Evolutionary conservation across 371 early-diverging fungal genomes (phyloP).

Genomic region (Mucor indicus): DNA sequence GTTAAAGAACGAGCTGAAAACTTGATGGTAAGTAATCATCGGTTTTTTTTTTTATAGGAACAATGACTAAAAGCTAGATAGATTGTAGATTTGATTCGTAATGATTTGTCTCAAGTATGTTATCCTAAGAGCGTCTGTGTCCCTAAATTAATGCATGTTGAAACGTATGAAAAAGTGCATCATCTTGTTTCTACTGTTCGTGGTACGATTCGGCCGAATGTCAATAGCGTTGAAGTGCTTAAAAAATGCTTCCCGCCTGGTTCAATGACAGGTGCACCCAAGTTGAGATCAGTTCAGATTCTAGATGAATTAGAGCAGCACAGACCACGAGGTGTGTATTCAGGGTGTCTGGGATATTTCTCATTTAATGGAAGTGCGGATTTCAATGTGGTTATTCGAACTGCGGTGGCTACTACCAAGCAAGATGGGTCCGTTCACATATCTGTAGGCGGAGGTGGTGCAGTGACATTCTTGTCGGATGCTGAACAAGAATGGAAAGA

Average conservation of each 20-base stretch:
- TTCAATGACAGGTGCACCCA: constrained; percentile 98
- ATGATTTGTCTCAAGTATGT: constrained; percentile 81
- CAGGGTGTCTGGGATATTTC: constrained; percentile 90
- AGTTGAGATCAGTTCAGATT: constrained; percentile 80
- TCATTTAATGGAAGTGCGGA: constrained; percentile 63
- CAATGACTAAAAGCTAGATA: constrained; percentile 18
- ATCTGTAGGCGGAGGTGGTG: constrained; percentile 93
- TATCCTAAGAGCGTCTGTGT: constrained; percentile 70
- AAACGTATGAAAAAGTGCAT: constrained; percentile 89
- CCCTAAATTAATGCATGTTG: constrained; percentile 86
- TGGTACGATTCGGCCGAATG: constrained; percentile 56
- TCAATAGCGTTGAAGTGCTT: constrained; percentile 73
- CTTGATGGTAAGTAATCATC: constrained; percentile 71
- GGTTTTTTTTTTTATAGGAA: not conserved
- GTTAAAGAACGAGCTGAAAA: constrained; percentile 95
- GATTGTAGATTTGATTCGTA: constrained; percentile 96
- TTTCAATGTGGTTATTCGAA: constrained; percentile 85
- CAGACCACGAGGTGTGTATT: constrained; percentile 83
- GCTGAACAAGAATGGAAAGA: constrained; percentile 88
- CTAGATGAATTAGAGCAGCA: constrained; percentile 72
- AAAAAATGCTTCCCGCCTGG: constrained; percentile 90
- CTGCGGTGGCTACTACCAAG: constrained; percentile 51
- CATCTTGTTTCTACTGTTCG: constrained; percentile 89
- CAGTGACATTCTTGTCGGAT: constrained; percentile 83
- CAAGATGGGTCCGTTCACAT: constrained; percentile 15